phyloP scores from a whole-genome alignment of 352 stramenopile species.

The Pythium vanterpoolii region DNA sequence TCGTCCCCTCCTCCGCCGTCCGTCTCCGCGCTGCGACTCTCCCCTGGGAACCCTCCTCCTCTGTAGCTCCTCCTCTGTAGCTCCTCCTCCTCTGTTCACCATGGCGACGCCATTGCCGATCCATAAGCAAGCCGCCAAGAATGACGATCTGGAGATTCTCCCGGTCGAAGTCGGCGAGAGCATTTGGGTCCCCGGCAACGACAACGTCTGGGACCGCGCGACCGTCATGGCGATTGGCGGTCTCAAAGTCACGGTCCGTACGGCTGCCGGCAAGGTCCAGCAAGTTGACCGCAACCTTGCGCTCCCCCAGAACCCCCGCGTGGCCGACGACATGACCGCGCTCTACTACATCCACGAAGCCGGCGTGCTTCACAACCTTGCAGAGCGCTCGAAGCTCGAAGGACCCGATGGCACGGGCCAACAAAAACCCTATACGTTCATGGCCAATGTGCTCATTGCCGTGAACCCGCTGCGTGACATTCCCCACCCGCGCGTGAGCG shows the following conservation, averaged over 20 bases:
- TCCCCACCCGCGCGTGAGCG: constrained; percentile 72
- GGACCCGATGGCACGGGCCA: constrained; percentile 46
- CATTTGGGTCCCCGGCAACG: constrained; percentile 72
- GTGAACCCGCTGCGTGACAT: constrained; percentile 89
- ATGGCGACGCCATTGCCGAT: constrained; percentile 74
- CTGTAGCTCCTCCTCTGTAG: background rate
- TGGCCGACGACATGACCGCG: constrained; percentile 92
- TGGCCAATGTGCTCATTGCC: constrained; percentile 92
- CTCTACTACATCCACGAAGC: constrained; percentile 95
- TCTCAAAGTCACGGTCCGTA: constrained; percentile 85
- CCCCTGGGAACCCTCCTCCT: background rate
- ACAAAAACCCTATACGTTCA: constrained; percentile 90
- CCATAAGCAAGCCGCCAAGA: constrained; percentile 65
- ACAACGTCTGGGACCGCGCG: constrained; percentile 76
- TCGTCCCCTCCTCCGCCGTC: background rate
- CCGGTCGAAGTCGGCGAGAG: constrained; percentile 68
- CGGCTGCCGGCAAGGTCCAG: constrained; percentile 78
- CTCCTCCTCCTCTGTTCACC: background rate
- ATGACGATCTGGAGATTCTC: constrained; percentile 60
- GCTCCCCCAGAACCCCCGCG: constrained; percentile 75
- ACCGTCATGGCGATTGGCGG: constrained; percentile 83
- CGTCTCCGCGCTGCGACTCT: background rate
- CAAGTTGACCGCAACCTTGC: constrained; percentile 76
- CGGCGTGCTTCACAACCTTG: constrained; percentile 94
- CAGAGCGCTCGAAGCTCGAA: constrained; percentile 87